Conservation (phyloP, 106 monocot species). For the Platanthera guangdongensis region DNA sequence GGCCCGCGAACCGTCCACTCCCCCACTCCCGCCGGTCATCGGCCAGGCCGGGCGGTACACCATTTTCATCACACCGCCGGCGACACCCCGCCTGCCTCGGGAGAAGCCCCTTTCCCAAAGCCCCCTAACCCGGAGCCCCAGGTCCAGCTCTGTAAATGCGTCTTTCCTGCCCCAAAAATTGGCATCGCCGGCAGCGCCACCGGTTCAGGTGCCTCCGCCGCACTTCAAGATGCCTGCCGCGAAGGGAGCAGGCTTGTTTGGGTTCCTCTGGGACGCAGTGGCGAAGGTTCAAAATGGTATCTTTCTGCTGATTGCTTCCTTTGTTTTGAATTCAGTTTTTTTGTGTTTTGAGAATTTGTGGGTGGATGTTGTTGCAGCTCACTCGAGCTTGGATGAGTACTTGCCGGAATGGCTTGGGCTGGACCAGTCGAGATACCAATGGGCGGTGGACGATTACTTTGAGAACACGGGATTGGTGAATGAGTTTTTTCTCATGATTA, state of each 20-base stretch:
- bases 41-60: conserved; percentile 71
- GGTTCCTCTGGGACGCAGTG: conserved; percentile 71
- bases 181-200: conserved; percentile 6
- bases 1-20: conserved; percentile 19
- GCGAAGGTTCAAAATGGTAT: conserved; percentile 73
- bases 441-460: conserved; percentile 89
- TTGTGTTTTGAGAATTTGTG: neutral
- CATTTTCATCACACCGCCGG: conserved; percentile 77
- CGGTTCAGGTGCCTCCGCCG: conserved; percentile 73
- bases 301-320: conserved; percentile 12
- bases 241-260: conserved; percentile 24
- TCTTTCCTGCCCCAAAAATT: neutral
- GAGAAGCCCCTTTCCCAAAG: conserved; percentile 8
- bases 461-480: conserved; percentile 59
- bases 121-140: conserved; percentile 12
- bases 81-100: conserved; percentile 25
- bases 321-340: neutral
- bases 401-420: conserved; percentile 81
- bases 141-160: neutral
- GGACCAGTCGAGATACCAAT: conserved; percentile 88
- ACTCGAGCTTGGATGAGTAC: conserved; percentile 82
- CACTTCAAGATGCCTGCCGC: conserved; percentile 33
- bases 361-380: conserved; percentile 37
- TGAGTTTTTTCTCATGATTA: neutral
- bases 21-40: conserved; percentile 63